Evolutionary conservation across 306 rosid genomes (phyloP).

Genomic region (Vigna unguiculata): DNA sequence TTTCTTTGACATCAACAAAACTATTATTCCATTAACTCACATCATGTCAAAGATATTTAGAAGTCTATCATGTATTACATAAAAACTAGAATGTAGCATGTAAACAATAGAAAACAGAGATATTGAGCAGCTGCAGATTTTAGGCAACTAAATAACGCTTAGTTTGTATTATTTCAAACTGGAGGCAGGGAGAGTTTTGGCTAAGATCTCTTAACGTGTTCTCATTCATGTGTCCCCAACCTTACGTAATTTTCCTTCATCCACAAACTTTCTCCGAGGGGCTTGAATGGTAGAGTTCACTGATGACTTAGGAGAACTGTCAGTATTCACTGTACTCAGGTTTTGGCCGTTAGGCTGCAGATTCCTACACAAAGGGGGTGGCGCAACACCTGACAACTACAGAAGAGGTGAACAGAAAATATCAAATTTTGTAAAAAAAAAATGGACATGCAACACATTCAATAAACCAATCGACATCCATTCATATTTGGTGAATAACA

Average conservation of each 20-base stretch:
- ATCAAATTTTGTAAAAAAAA: slow-evolving; percentile 32
- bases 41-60: slow-evolving; percentile 22
- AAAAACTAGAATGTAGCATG: slow-evolving; percentile 18
- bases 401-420: slow-evolving; percentile 49
- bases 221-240: slow-evolving; percentile 46
- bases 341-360: slow-evolving; percentile 75
- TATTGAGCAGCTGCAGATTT: slow-evolving; percentile 10
- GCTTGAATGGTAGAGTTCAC: slow-evolving; percentile 90
- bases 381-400: slow-evolving; percentile 88
- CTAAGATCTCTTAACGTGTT: slow-evolving; percentile 4
- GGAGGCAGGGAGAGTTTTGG: background rate
- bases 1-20: slow-evolving; percentile 4
- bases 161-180: slow-evolving; percentile 10
- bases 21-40: slow-evolving; percentile 4
- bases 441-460: slow-evolving; percentile 14
- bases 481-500: slow-evolving; percentile 4
- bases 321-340: slow-evolving; percentile 61
- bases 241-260: slow-evolving; percentile 97
- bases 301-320: slow-evolving; percentile 81
- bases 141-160: slow-evolving; percentile 10
- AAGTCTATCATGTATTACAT: slow-evolving; percentile 22
- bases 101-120: background rate
- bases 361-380: slow-evolving; percentile 89
- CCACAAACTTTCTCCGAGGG: slow-evolving; percentile 93
- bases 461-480: slow-evolving; percentile 24